Base-by-base conservation (phyloP, 192 early-diverging fungal species). In the Borealophlyctis nickersoniae region DNA sequence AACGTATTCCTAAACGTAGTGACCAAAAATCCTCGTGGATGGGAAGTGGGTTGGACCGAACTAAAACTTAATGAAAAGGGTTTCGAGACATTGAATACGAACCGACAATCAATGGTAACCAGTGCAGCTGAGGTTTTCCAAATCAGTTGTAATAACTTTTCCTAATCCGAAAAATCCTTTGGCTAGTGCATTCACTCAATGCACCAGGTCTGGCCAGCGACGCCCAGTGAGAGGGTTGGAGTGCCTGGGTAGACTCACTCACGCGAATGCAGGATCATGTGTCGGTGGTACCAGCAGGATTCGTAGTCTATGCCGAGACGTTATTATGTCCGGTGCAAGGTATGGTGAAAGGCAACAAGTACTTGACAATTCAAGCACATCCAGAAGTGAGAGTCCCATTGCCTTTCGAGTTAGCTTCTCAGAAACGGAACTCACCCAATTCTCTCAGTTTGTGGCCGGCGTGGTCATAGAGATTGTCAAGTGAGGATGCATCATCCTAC, bases 201-300 rank as follows among this genome's bases (percentile, higher is more conserved):
- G 69, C 69, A 70, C 35, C 69, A 70, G 52, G 52, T 48, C 9
- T 13, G n/a, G 11, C 9, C 39, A n/a, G 11, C 39, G n/a, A n/a
- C n/a, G 39, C 39, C n/a, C 11, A n/a, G 11, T n/a, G 39, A 13
- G 39, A 9, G 9, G 39, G n/a, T 48, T 9, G n/a, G 39, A 9
- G 39, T 48, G 39, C 39, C 39, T 48, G 9, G 39, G 11, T 13
- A 13, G 39, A 9, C n/a, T 48, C n/a, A n/a, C 88, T 57, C 88
- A 90, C n/a, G n/a, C n/a, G n/a, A n/a, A n/a, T n/a, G 62, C 82
- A 82, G 64, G 90, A 92, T 60, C 69, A 86, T 59, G 89, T 92
- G 0, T 59, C 79, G 36, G 65, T 57, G 26, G 36, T 89, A 1
- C 90, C 89, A n/a, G 53, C 75, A 23, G 79, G 75, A 0, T 93